A percentile compares a stretch with the other conserved stretches of the same genome.
Conservation (phyloP, 2,329 filamentous ascomycete genomes). For the Colletotrichum chlorophyti region DNA sequence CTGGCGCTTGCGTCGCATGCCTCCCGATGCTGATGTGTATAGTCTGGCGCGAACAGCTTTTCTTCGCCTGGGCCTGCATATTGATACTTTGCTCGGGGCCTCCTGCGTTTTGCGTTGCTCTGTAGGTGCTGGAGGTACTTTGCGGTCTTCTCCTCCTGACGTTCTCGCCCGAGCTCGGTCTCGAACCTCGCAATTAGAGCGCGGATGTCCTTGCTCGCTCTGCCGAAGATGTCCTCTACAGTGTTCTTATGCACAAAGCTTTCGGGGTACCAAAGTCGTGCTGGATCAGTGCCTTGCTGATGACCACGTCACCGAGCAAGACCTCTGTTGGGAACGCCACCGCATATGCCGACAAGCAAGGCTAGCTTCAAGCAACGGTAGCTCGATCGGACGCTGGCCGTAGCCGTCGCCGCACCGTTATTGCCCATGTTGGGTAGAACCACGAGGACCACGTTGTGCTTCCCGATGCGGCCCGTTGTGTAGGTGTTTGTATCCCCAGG, state of each 20-base stretch:
- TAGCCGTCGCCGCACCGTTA: slow-evolving; percentile 32
- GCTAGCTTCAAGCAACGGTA: slow-evolving; percentile 41
- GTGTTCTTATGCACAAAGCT: slow-evolving; percentile 34
- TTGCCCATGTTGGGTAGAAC: slow-evolving; percentile 37
- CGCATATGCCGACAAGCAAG: slow-evolving; percentile 48
- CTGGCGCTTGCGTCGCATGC: no score
- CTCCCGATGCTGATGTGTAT: no score
- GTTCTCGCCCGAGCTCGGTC: no score
- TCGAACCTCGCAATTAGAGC: slow-evolving; percentile 29
- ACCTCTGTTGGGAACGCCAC: slow-evolving; percentile 40
- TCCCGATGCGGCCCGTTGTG: slow-evolving; percentile 36
- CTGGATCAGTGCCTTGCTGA: slow-evolving; percentile 38
- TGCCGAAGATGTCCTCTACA: slow-evolving; percentile 34
- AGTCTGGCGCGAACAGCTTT: no score
- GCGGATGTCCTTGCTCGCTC: slow-evolving; percentile 37
- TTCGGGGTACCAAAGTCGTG: slow-evolving; percentile 36
- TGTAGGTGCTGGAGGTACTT: no score
- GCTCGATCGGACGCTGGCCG: slow-evolving; percentile 39
- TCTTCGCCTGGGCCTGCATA: no score
- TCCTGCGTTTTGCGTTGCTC: no score
- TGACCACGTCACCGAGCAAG: slow-evolving; percentile 42
- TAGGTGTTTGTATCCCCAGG: slow-evolving; percentile 38
- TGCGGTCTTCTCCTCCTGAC: no score
- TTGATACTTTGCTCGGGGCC: no score
- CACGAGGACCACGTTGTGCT: no score